A percentile compares a stretch with the other conserved stretches of the same genome.
Conservation (phyloP, 2,329 filamentous ascomycete genomes). For the Xylariaceae sp. region DNA sequence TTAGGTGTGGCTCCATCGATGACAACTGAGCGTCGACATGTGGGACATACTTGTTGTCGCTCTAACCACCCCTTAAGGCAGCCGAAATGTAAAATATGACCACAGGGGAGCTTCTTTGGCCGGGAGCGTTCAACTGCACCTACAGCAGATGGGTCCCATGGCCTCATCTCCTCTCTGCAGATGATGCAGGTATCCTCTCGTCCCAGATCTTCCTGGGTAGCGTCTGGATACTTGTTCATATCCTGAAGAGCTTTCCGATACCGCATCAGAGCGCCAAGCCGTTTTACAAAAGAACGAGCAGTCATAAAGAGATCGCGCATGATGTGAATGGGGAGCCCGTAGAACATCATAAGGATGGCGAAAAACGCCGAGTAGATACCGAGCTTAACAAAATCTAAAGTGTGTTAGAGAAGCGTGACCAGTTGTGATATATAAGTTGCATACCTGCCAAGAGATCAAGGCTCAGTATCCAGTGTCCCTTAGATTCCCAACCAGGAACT, state of each 20-base stretch:
- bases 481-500: conserved; percentile 94
- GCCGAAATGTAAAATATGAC: conserved; percentile 91
- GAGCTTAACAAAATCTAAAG: conserved; percentile 85
- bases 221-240: conserved; percentile 95
- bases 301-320: conserved; percentile 96
- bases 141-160: conserved; percentile 70
- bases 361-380: conserved; percentile 92
- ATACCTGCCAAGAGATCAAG: conserved; percentile 83
- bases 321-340: conserved; percentile 95
- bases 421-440: conserved; percentile 34
- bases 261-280: conserved; percentile 84
- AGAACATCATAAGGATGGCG: conserved; percentile 89
- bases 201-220: conserved; percentile 82
- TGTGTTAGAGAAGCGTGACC: conserved; percentile 25
- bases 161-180: conserved; percentile 92
- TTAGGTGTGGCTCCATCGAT: conserved; percentile 54
- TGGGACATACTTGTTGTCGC: conserved; percentile 95
- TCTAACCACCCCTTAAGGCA: conserved; percentile 98
- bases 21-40: conserved; percentile 85
- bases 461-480: conserved; percentile 90
- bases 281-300: conserved; percentile 86
- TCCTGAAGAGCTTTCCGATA: conserved; percentile 92
- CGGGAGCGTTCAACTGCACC: conserved; percentile 83
- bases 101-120: conserved; percentile 95
- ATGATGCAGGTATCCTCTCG: conserved; percentile 97